These are phyloP conservation scores for Hemileccinum impolitum DNA, from an alignment of 768 basidiomycete genomes.

Conservation along the genomic window DNA sequence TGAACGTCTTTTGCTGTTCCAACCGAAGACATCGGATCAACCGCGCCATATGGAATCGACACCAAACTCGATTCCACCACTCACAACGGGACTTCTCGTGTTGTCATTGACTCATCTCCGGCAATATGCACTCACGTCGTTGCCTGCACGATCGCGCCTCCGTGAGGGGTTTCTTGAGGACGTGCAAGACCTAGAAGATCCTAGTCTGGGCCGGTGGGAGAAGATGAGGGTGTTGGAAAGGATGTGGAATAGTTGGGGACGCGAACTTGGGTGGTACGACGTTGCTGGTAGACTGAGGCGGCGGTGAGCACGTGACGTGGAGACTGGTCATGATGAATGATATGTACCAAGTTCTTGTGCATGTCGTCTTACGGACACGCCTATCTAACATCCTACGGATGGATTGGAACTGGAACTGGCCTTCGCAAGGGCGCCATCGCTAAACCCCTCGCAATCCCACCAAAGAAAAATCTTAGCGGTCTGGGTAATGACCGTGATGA, in stretches of 20 bases:
- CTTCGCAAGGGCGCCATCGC: conserved; percentile 80
- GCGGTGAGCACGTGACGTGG: conserved; percentile 11
- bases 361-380: conserved; percentile 45
- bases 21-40: conserved; percentile 30
- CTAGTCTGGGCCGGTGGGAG: conserved; percentile 59
- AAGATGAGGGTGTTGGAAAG: conserved; percentile 77
- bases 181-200: conserved; percentile 76
- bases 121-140: conserved; percentile 52
- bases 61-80: conserved; percentile 36
- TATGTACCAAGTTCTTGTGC: background rate
- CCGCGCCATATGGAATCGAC: conserved; percentile 2
- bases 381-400: conserved; percentile 79
- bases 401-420: conserved; percentile 82
- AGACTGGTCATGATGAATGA: background rate
- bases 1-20: conserved; percentile 62
- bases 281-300: conserved; percentile 14
- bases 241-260: conserved; percentile 89
- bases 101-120: conserved; percentile 68
- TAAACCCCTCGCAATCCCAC: conserved; percentile 71
- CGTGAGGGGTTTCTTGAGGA: conserved; percentile 83
- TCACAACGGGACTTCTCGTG: conserved; percentile 71
- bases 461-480: conserved; percentile 83
- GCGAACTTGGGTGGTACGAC: conserved; percentile 56
- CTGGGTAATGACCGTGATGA: conserved; percentile 93
- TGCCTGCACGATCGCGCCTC: conserved; percentile 60